Base-by-base conservation (phyloP, 495 filamentous ascomycete genomes). In the Staphylotrichum longicolle region DNA sequence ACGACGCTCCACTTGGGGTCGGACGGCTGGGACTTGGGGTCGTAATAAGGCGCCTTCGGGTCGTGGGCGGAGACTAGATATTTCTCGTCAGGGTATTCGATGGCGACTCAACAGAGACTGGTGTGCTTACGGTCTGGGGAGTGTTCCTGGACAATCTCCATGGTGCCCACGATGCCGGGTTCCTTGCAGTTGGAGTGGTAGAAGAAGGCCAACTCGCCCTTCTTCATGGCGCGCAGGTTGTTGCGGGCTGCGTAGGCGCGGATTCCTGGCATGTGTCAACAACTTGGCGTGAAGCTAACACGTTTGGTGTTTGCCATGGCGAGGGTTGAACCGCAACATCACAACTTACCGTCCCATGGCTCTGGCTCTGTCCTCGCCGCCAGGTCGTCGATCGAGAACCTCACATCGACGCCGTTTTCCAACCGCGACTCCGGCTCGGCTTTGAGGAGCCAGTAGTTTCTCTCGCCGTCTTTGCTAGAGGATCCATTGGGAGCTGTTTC, bases 151-250 rank as follows among this genome's bases (percentile, higher is more conserved):
- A 95, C 91, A 69, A 98, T 88, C 73, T 96, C 89, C 90, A 97
- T 95, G 7, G 88, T 84, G n/a, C 94, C 94, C 5, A 87, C 92
- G 54, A 98, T 89, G 3, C 91, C 93, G 0, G 94, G 93, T 37
- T 86, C 82, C 74, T 94, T 96, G 77, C 89, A 92, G 69, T 92
- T 95, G n/a, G 89, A 93, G 76, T 96, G 93, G 71, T 98, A 98
- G 78, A 98, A 97, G 77, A 98, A 96, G 41, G 91, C 93, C 47
- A 89, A 77, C 63, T 98, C 94, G 45, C 94, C 93, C 64, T 86
- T 84, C 72, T 89, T 91, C 94, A 98, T 98, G 5, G 86, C 80
- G 2, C 88, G 85, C 71, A 98, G 85, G 70, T 96, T 90, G 69
- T 96, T 96, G 44, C 89, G 83, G 14, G 93, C 91, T 77, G 68